These are phyloP conservation scores for Pseudogymnoascus sp. DNA, from an alignment of 2,329 filamentous ascomycete genomes.

Conservation along the genomic window DNA sequence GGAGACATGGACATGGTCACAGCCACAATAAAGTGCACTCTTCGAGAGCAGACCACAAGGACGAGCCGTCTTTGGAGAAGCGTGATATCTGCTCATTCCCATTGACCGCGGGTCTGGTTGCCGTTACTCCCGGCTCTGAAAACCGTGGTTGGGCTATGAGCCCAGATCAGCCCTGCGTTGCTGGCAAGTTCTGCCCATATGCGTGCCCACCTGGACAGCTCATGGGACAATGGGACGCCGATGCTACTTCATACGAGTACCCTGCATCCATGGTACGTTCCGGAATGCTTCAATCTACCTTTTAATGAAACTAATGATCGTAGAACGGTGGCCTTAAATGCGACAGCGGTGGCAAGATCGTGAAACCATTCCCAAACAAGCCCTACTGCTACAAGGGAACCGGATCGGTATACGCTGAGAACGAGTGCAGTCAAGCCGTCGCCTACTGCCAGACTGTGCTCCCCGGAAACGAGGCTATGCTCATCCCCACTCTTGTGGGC, in stretches of 20 bases:
- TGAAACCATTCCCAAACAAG: conserved; percentile 60
- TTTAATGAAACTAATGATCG: conserved; percentile 14
- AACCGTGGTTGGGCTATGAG: conserved; percentile 78
- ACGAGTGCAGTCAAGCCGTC: conserved; percentile 54
- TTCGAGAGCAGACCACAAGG: conserved; percentile 19
- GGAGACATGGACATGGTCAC: conserved; percentile 21
- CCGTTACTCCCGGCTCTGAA: conserved; percentile 52
- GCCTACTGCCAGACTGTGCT: conserved; percentile 75
- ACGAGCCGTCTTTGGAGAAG: conserved; percentile 20
- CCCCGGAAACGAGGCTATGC: conserved; percentile 73
- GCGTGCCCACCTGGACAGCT: conserved; percentile 70
- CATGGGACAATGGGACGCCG: conserved; percentile 70
- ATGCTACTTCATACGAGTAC: conserved; percentile 57
- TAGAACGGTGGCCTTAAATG: conserved; percentile 71
- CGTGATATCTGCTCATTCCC: conserved; percentile 55
- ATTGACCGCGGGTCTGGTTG: conserved; percentile 55
- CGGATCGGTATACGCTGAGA: conserved; percentile 56
- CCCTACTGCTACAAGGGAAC: conserved; percentile 65
- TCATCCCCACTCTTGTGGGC: conserved; percentile 66
- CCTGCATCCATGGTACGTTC: conserved; percentile 62
- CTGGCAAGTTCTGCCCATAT: conserved; percentile 65
- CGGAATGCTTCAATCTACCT: background rate
- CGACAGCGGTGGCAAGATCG: conserved; percentile 54
- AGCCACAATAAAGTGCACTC: conserved; percentile 20
- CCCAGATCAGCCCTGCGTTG: conserved; percentile 61